Evolutionary conservation across 176 grass and related monocot genomes (phyloP).

Genomic region (Avena sativa): DNA sequence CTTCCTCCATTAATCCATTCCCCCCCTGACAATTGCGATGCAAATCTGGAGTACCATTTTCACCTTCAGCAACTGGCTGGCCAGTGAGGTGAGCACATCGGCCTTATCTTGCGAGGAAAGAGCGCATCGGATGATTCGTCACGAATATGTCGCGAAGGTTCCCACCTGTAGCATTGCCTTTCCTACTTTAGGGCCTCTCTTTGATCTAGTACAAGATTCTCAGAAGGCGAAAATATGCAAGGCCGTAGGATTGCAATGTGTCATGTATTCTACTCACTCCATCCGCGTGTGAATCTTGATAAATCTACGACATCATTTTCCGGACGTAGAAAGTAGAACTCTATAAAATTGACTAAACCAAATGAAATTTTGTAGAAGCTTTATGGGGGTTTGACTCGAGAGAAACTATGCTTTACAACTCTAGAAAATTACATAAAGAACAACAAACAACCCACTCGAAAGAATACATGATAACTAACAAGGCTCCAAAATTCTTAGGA

Average conservation of each 20-base stretch:
- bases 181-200: background rate
- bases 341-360: background rate
- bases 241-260: background rate
- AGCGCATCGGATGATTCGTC: background rate
- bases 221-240: background rate
- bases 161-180: background rate
- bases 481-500: background rate
- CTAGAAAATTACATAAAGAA: background rate
- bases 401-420: background rate
- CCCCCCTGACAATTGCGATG: background rate
- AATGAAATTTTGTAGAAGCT: background rate
- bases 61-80: constrained; percentile 1
- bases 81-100: constrained; percentile 15
- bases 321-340: background rate
- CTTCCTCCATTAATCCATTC: background rate
- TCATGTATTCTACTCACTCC: background rate
- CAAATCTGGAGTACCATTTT: background rate
- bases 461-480: background rate
- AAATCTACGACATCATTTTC: too few relatives aligned
- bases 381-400: background rate
- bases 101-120: constrained; percentile 28
- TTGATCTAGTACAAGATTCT: background rate
- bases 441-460: background rate
- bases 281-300: too few relatives aligned
- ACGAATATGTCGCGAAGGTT: background rate